Percentiles rank a stretch among this genome's conserved stretches.
Evolutionary conservation across 768 basidiomycete species (phyloP).

Genomic region (Rubroboletus pulcherrimus): DNA sequence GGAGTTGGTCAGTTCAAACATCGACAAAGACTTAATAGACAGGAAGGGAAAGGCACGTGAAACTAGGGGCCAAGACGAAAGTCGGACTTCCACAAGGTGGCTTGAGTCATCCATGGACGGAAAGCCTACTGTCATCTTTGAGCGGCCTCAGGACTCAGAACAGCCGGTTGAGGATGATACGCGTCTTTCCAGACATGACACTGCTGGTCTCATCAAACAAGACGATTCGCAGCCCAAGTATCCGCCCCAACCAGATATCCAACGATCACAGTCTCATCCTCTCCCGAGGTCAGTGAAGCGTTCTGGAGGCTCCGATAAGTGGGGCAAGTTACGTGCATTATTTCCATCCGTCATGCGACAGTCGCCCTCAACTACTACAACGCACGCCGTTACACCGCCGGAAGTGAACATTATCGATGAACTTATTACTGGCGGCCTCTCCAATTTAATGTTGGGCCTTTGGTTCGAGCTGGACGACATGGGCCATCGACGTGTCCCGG

Average conservation of each 20-base stretch:
- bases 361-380: slow-evolving; percentile 31
- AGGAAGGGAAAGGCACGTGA: slow-evolving; percentile 55
- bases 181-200: slow-evolving; percentile 13
- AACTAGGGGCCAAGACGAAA: slow-evolving; percentile 44
- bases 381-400: slow-evolving; percentile 47
- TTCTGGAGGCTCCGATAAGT: slow-evolving; percentile 39
- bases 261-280: slow-evolving; percentile 29
- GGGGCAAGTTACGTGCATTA: slow-evolving; percentile 64
- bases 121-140: slow-evolving; percentile 33
- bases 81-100: slow-evolving; percentile 54
- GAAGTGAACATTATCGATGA: slow-evolving; percentile 79
- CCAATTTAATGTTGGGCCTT: slow-evolving; percentile 71
- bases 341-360: slow-evolving; percentile 51
- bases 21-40: slow-evolving; percentile 41
- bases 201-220: background rate
- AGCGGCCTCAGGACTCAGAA: slow-evolving; percentile 20
- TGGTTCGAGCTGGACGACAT: slow-evolving; percentile 89
- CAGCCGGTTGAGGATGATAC: slow-evolving; percentile 25
- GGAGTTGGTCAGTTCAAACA: slow-evolving; percentile 36
- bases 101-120: slow-evolving; percentile 53
- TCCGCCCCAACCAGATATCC: slow-evolving; percentile 5
- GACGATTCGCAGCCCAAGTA: slow-evolving; percentile 4
- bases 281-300: slow-evolving; percentile 19
- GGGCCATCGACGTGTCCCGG: slow-evolving; percentile 73
- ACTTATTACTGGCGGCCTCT: slow-evolving; percentile 75